Conservation (phyloP, 2,329 filamentous ascomycete species). For the Ambrosiella xylebori region DNA sequence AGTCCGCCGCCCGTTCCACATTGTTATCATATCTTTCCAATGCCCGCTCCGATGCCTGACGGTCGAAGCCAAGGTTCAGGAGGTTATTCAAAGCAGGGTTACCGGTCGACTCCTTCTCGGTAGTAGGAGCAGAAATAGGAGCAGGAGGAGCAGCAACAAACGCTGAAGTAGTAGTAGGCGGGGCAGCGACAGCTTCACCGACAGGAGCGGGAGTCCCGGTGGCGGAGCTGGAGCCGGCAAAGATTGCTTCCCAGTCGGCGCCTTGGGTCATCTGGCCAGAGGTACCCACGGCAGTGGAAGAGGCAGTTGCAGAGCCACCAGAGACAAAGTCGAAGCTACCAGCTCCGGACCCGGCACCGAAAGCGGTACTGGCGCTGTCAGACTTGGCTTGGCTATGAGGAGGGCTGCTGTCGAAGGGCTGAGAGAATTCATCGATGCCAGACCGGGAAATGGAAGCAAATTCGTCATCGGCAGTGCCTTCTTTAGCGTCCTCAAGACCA, state of each 20-base stretch:
- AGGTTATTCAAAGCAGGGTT: slow-evolving; percentile 82
- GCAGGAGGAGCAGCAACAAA: slow-evolving; percentile 14
- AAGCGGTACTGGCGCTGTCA: slow-evolving; percentile 28
- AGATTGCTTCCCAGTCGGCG: slow-evolving; percentile 92
- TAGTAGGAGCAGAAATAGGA: slow-evolving; percentile 31
- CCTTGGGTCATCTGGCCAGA: slow-evolving; percentile 24
- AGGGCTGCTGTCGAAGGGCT: slow-evolving; percentile 58
- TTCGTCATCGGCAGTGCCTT: slow-evolving; percentile 62
- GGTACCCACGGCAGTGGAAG: not conserved
- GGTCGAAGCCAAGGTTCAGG: slow-evolving; percentile 73
- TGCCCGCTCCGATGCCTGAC: slow-evolving; percentile 56
- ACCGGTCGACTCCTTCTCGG: slow-evolving; percentile 46
- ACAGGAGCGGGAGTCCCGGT: slow-evolving; percentile 16
- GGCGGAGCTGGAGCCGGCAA: slow-evolving; percentile 25
- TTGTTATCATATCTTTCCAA: slow-evolving; percentile 95
- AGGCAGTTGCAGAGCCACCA: slow-evolving; percentile 16
- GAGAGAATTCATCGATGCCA: slow-evolving; percentile 61
- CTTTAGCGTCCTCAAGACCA: slow-evolving; percentile 68
- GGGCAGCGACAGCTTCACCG: slow-evolving; percentile 10
- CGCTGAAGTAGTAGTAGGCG: slow-evolving; percentile 15
- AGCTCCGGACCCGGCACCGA: slow-evolving; percentile 29
- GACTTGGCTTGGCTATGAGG: slow-evolving; percentile 36
- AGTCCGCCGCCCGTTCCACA: slow-evolving; percentile 56
- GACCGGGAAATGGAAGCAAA: slow-evolving; percentile 59
- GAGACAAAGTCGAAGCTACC: slow-evolving; percentile 43